Conservation (phyloP, 768 basidiomycete genomes). For the Mycena filopes region DNA sequence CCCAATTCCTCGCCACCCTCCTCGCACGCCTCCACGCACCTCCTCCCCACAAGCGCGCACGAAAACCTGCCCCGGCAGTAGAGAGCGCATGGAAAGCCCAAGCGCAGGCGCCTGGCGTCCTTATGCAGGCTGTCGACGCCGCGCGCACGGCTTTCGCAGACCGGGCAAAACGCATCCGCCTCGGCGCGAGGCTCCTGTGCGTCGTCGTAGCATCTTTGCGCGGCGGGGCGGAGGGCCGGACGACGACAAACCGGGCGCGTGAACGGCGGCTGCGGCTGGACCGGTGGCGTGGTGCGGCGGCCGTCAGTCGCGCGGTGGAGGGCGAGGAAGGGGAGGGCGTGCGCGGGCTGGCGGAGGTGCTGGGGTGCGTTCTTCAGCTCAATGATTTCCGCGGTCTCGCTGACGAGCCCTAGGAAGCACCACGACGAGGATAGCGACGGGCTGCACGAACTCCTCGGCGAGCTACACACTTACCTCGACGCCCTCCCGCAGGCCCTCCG, state of each 20-base stretch:
- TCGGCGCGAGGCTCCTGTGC: conserved; percentile 14
- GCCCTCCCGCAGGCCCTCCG: conserved; percentile 45
- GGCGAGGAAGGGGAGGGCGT: not conserved
- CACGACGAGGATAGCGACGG: conserved; percentile 1
- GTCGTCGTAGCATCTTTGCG: conserved; percentile 8
- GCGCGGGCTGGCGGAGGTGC: conserved; percentile 13
- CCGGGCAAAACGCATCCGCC: not conserved
- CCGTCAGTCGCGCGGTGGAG: conserved; percentile 4
- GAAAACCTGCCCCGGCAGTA: conserved; percentile 22
- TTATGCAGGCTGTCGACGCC: conserved; percentile 34
- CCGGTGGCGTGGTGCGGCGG: conserved; percentile 16
- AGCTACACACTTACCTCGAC: conserved; percentile 52
- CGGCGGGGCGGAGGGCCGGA: not conserved
- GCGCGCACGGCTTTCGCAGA: conserved; percentile 13
- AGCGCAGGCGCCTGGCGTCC: conserved; percentile 44
- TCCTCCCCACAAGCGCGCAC: not conserved
- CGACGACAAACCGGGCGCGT: too few species aligned
- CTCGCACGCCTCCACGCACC: conserved; percentile 46
- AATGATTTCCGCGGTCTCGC: not conserved
- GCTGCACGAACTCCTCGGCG: conserved; percentile 48
- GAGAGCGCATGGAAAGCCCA: conserved; percentile 38
- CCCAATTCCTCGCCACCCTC: conserved; percentile 47
- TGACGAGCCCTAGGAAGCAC: too few species aligned
- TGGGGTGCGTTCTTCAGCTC: conserved; percentile 4
- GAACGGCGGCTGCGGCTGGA: not conserved